A percentile compares a stretch with the other conserved stretches of the same genome.
phyloP scores from a whole-genome alignment of 228 moss, liverwort and hornwort species.

The Sphagnum magellanicum region DNA sequence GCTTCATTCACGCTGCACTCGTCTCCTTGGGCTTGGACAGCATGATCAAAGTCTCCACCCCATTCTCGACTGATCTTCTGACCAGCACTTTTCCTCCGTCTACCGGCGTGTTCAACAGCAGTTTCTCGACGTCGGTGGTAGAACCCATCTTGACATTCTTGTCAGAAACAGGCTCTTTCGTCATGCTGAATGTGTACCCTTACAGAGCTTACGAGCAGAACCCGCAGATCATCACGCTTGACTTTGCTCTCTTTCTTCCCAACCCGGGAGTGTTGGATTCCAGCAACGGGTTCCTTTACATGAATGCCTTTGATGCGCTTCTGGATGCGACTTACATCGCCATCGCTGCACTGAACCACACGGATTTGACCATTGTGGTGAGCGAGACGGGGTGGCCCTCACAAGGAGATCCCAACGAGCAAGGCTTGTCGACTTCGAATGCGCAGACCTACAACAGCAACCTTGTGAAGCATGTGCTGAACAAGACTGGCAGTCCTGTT shows the following conservation, averaged over 20 bases:
- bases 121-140: slow-evolving; percentile 24
- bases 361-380: slow-evolving; percentile 44
- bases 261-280: slow-evolving; percentile 37
- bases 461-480: slow-evolving; percentile 44
- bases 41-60: slow-evolving; percentile 57
- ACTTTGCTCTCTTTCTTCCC: slow-evolving; percentile 55
- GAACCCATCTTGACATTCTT: slow-evolving; percentile 52
- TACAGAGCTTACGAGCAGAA: slow-evolving; percentile 59
- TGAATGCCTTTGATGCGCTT: slow-evolving; percentile 61
- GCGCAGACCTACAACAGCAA: slow-evolving; percentile 61
- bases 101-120: slow-evolving; percentile 50
- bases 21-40: slow-evolving; percentile 33
- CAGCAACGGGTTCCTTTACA: slow-evolving; percentile 24
- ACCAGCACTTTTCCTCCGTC: slow-evolving; percentile 58
- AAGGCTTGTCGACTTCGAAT: slow-evolving; percentile 43
- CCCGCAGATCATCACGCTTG: slow-evolving; percentile 30
- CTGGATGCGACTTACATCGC: slow-evolving; percentile 69
- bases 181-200: slow-evolving; percentile 84
- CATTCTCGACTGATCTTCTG: slow-evolving; percentile 51
- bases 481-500: slow-evolving; percentile 54
- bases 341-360: slow-evolving; percentile 38
- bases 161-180: slow-evolving; percentile 32
- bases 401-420: slow-evolving; percentile 38
- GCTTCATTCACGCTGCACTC: slow-evolving; percentile 52
- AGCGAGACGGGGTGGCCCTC: slow-evolving; percentile 88